Conservation (phyloP, 1,284 basidiomycete species). For the Termitomyces sp. region DNA sequence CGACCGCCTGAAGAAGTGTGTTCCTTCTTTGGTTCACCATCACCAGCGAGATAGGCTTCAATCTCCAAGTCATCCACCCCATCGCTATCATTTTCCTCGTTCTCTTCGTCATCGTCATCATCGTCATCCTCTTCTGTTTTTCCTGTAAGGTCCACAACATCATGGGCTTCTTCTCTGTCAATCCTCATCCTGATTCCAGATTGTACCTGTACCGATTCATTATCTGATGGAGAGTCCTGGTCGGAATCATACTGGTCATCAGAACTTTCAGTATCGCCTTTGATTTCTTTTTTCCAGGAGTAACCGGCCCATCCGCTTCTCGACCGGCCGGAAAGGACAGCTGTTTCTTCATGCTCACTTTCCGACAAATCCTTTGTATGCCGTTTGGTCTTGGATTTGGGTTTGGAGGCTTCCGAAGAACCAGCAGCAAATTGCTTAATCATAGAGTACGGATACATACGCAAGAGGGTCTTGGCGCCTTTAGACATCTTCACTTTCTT, state of each 20-base stretch:
- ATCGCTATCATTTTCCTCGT: constrained; percentile 2
- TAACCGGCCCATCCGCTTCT: constrained; percentile 28
- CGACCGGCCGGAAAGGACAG: constrained; percentile 39
- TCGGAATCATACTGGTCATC: constrained; percentile 19
- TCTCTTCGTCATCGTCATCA: not conserved
- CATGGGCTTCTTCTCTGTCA: constrained; percentile 8
- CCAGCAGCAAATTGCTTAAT: constrained; percentile 24
- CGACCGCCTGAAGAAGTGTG: constrained; percentile 15
- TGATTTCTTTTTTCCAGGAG: constrained; percentile 30
- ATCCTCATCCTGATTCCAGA: not conserved
- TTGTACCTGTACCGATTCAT: not conserved
- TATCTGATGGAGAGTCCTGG: constrained; percentile 1
- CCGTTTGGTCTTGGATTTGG: constrained; percentile 7
- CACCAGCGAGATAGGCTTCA: constrained; percentile 26
- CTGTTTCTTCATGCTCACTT: constrained; percentile 28
- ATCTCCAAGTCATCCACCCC: constrained; percentile 26
- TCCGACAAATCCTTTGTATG: constrained; percentile 17
- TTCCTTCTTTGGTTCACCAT: constrained; percentile 15
- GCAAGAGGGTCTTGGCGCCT: constrained; percentile 29
- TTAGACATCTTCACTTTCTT: constrained; percentile 23
- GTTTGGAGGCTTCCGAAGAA: constrained; percentile 6
- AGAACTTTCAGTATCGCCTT: constrained; percentile 47
- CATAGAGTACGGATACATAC: constrained; percentile 45
- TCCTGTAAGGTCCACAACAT: constrained; percentile 24
- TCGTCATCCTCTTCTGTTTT: constrained; percentile 19